Evolutionary conservation across 345 rosid species (phyloP), one percentile per base, ranked within the genome.

Genomic region (Dovyalis caffra): DNA sequence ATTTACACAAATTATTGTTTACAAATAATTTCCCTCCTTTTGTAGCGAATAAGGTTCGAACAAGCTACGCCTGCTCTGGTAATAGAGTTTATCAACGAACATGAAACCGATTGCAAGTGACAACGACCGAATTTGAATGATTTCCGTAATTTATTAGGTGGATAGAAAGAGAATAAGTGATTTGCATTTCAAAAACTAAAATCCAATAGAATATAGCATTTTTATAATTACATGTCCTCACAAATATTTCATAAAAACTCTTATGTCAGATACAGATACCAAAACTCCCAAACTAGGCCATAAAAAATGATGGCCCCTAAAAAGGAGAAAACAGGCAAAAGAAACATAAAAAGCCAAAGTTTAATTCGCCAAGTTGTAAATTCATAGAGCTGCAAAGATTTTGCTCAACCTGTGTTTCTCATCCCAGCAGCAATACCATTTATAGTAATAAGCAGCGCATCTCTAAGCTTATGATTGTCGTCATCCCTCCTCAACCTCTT

Each of bases 381-480:
- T 23, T 57, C 31, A 51, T 23, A 37, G 8, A 35, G 38, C 32
- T 67, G 25, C 56, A 14, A 7, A 60, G 47, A 32, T n/a, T 43
- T 15, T 2, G 8, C 67, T 77, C 66, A 77, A 23, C 97, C 94
- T 0, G 98, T 91, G 76, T 90, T 93, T 84, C 97, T 89, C 98
- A 91, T 95, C 25, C 98, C 98, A 28, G 99, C 98, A 66, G 98
- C 99, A 31, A 95, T 95, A 47, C 98, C 97, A 61, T 93, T 93
- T 45, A 91, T 90, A 45, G 98, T 93, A 79, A 95, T 91, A n/a
- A 90, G 95, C 83, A 93, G 84, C 23, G 97, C 97, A 84, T 95
- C 97, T 77, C 99, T 87, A 70, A 95, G 93, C 66, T 95, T 89
- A 60, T 75, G 77, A 74, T 95, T 95, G 83, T 91, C 92, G 32